Evolutionary conservation across 1,284 basidiomycete genomes (phyloP), one percentile per base, ranked within the genome.

Genomic region (Malassezia psittaci): DNA sequence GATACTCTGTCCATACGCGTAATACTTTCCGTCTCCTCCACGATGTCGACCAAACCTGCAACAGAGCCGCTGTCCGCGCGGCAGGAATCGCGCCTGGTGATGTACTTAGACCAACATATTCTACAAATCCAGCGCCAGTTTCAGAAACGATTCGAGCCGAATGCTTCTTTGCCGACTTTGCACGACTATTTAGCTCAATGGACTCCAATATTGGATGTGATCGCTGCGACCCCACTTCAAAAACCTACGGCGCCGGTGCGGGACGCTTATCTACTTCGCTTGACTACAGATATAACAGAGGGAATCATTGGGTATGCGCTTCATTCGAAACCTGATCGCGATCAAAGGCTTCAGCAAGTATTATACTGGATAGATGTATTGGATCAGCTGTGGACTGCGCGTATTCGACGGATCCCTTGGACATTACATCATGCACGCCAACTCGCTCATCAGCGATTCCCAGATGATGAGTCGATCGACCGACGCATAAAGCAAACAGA

Each of bases 381-480:
- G 16, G 68, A 71, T 43, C 60, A 63, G 18, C 51, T 66, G 38
- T 71, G 68, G 68, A 55, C 57, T 2, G 62, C 65, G 11, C 59
- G 69, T 18, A 35, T 69, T 13, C 49, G 62, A 33, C 64, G 65
- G 44, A 57, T 61, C n/a, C 45, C 60, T 37, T 49, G 64, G 49
- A 51, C 62, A 15, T 48, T 68, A 10, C 38, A 16, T 19, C 41
- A 37, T 13, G 50, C 46, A 5, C 39, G 47, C 24, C n/a, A 39
- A 10, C 2, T 12, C 3, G 48, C 54, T 13, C 11, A 33, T 4
- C 19, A 34, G 2, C 24, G 16, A 5, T 56, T 56, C 19, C 54
- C 54, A 1, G 11, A 35, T 8, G 4, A 6, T 6, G 19, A 9
- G 18, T 33, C 43, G 13, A 18, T 15, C 5, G 10, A 13, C 29